phyloP scores from a whole-genome alignment of 495 filamentous ascomycete genomes.

The Tuber calosporum region DNA sequence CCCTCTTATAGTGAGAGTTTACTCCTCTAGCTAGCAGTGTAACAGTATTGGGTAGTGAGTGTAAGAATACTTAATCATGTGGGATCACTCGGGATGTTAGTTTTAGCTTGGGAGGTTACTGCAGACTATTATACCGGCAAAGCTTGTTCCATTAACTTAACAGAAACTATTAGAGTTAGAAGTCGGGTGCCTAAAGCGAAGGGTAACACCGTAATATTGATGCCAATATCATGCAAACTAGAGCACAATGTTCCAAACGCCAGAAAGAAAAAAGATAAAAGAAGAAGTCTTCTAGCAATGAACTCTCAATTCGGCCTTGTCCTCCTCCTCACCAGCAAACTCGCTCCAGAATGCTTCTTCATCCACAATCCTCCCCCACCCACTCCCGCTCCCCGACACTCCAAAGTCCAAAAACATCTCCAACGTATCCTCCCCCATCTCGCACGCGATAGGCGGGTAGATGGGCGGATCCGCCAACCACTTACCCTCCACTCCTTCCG shows the following conservation, averaged over 20 bases:
- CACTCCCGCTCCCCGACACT: background rate
- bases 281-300: background rate
- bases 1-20: background rate
- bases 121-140: background rate
- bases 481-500: background rate
- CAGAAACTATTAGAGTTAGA: background rate
- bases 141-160: background rate
- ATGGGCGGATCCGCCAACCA: conserved; percentile 20
- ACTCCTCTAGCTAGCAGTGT: background rate
- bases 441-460: conserved; percentile 20
- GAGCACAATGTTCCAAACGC: background rate
- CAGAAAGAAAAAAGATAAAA: background rate
- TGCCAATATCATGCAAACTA: background rate
- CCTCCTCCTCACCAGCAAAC: conserved; percentile 14
- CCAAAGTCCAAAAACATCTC: conserved; percentile 20
- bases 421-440: conserved; percentile 23
- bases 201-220: background rate
- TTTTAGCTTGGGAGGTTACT: background rate
- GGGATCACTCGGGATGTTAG: background rate
- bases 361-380: conserved; percentile 19
- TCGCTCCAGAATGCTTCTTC: conserved; percentile 15
- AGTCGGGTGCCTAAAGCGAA: background rate
- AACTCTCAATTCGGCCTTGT: background rate
- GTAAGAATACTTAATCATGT: conserved; percentile 1
- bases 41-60: background rate